Evolutionary conservation across 2,329 filamentous ascomycete species (phyloP).

Genomic region (Fusarium anthophilum): DNA sequence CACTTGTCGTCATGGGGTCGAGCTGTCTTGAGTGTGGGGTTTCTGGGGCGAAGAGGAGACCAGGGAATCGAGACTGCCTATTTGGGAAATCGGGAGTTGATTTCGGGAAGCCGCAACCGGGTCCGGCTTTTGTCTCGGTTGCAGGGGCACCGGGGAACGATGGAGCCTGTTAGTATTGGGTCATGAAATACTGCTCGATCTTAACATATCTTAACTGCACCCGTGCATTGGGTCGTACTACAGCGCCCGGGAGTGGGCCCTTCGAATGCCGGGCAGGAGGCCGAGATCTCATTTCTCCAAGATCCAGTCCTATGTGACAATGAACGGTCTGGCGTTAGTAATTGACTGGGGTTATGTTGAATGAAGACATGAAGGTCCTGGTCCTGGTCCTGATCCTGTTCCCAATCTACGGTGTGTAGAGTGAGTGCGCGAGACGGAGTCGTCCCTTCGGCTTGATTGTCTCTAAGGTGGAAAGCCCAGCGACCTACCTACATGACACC

Average conservation of each 20-base stretch:
- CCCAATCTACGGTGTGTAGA: background rate
- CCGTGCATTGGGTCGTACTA: background rate
- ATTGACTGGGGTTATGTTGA: background rate
- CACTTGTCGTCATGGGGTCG: conserved; percentile 32
- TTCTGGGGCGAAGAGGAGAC: conserved; percentile 40
- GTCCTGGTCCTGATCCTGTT: background rate
- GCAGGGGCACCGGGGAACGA: background rate
- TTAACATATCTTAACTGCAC: conserved; percentile 17
- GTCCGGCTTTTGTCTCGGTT: conserved; percentile 42
- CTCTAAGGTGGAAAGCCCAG: background rate
- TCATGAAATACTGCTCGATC: rapidly evolving
- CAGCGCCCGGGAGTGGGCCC: conserved; percentile 8
- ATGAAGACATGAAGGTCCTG: background rate
- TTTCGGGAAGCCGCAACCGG: conserved; percentile 40
- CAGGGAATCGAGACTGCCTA: conserved; percentile 26
- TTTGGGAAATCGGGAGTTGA: conserved; percentile 44
- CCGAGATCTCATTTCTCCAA: conserved; percentile 20
- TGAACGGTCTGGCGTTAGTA: background rate
- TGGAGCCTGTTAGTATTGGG: conserved; percentile 3
- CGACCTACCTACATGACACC: background rate
- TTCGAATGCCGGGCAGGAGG: conserved; percentile 18
- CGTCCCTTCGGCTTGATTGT: background rate
- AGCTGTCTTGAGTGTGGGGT: conserved; percentile 36
- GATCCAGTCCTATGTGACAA: conserved; percentile 2
- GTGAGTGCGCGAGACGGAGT: background rate